Evolutionary conservation across 2,329 filamentous ascomycete genomes (phyloP), one percentile per base, ranked within the genome.

Genomic region (Pochonia chlamydosporia): DNA sequence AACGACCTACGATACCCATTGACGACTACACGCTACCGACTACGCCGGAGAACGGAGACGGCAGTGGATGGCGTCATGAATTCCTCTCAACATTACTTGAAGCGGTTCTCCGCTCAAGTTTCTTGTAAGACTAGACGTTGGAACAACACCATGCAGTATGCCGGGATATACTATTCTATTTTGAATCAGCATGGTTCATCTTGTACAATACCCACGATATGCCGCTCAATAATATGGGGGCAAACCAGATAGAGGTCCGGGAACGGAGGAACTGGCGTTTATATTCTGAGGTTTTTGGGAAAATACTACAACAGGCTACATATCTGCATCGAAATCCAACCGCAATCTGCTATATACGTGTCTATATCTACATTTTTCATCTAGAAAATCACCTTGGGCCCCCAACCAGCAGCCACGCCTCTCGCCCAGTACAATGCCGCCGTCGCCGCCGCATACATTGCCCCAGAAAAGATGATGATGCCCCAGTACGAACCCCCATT

Each of bases 391-490:
- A 30, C 33, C 35, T 16, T 51, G n/a, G 31, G 36, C 18, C 25
- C 31, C 51, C 51, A 52, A 13, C 46, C 51, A 11, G 25, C 46
- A 16, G 49, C 36, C 9, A 52, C 41, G 4, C 43, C 49, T 35
- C 51, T 41, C 2, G 44, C 49, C 13, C 47, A 4, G 16, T 47
- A 20, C 30, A 52, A 50, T 2, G 45, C 46, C 3, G 14, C 31
- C 25, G 51, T 26, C 2, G 50, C 47, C 7, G 48, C 40, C 13
- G 36, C 20, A n/a, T 52, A 52, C 7, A 50, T 26, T 3, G 43
- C 48, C 10, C 49, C 47, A 1, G 44, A 50, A 20, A 52, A 50
- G 5, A 52, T 36, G 9, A 53, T 52, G 9, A 53, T 40, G 2
- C 47, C 49, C 14, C 35, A 14, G 26, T 52, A 53, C 14, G 44